These are phyloP conservation scores for Parsonsia alboflavescens DNA, from an alignment of 257 asterid genomes.

Conservation along the genomic window DNA sequence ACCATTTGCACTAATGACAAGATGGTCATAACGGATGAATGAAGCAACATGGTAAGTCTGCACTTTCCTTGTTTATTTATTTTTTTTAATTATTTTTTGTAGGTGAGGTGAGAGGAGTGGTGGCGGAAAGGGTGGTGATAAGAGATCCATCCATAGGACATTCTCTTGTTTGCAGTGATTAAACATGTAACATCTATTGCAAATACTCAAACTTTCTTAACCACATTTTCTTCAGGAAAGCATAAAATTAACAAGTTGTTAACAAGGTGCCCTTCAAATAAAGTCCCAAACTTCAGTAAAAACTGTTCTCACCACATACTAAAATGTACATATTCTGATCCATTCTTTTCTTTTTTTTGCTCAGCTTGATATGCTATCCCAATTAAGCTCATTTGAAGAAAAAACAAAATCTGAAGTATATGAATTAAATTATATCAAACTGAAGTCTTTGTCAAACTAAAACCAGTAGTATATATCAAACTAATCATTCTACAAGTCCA, in stretches of 20 bases:
- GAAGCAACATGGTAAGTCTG: not conserved
- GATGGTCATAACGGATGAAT: not conserved
- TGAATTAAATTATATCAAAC: not conserved
- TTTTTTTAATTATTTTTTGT: not conserved
- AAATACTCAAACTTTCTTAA: not conserved
- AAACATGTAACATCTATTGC: not conserved
- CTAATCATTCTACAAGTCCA: not conserved
- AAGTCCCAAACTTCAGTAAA: not conserved
- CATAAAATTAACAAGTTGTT: not conserved
- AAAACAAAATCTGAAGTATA: not conserved
- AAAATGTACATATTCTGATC: not conserved
- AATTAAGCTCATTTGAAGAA: not conserved
- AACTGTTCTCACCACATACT: not conserved
- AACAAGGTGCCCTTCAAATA: not conserved
- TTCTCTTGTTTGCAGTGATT: not conserved
- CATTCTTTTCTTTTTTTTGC: not conserved
- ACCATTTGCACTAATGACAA: not conserved
- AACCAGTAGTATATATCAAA: not conserved
- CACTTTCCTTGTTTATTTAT: not conserved
- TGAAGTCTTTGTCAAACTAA: not conserved
- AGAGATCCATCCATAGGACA: too few species aligned
- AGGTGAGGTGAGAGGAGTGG: too few species aligned
- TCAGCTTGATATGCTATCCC: not conserved
- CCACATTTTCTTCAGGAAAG: not conserved
- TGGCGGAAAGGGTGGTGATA: too few species aligned